A percentile compares a stretch with the other conserved stretches of the same genome.
These are phyloP conservation scores for Hamamelis virginiana DNA, from an alignment of 164 flowering plant genomes.

Conservation along the genomic window DNA sequence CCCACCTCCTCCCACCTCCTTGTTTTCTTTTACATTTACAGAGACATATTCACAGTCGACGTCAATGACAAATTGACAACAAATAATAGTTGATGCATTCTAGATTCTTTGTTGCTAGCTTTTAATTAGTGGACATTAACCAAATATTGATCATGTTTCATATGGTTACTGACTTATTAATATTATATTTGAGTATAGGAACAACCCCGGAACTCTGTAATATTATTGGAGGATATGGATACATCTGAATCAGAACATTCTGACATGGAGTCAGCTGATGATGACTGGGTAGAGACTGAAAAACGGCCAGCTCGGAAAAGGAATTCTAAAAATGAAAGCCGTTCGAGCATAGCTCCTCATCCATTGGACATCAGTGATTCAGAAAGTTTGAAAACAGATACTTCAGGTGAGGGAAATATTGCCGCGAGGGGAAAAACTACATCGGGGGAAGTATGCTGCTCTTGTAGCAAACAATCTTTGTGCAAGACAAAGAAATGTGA, in stretches of 20 bases:
- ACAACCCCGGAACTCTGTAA: conserved; percentile 41
- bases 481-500: conserved; percentile 82
- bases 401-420: conserved; percentile 17
- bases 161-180: neutral
- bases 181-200: conserved; percentile 33
- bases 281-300: conserved; percentile 50
- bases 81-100: too few relatives aligned
- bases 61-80: too few relatives aligned
- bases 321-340: conserved; percentile 29
- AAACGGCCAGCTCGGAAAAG: conserved; percentile 31
- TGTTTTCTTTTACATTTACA: neutral
- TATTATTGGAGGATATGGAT: conserved; percentile 81
- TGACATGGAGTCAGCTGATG: conserved; percentile 20
- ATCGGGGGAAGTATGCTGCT: conserved; percentile 46
- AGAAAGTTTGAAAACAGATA: conserved; percentile 19
- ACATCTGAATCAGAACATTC: conserved; percentile 74
- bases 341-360: conserved; percentile 1
- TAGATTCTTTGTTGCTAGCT: too few relatives aligned
- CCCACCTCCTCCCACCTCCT: neutral
- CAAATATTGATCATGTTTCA: neutral
- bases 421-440: conserved; percentile 2
- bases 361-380: conserved; percentile 5
- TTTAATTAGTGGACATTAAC: neutral
- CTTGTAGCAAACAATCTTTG: conserved; percentile 50
- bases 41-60: too few relatives aligned